phyloP scores from a whole-genome alignment of 257 asterid species.

The Anisodus acutangulus region DNA sequence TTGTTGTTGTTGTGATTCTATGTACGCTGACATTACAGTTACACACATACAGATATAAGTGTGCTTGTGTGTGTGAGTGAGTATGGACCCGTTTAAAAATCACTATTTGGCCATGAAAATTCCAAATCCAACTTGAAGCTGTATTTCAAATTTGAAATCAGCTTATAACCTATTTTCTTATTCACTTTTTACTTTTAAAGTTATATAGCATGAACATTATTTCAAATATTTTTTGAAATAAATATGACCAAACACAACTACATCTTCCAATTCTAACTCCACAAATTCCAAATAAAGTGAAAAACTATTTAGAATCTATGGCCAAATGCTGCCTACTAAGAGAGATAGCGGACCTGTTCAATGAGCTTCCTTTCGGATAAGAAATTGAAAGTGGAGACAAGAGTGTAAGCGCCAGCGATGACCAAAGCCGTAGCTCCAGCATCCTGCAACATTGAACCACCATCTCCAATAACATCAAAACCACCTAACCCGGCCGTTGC shows the following conservation, averaged over 20 bases:
- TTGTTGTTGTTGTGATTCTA: not conserved
- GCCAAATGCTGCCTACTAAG: not conserved
- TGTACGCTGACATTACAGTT: not conserved
- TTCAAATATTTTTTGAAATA: too few species aligned
- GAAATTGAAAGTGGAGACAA: constrained; percentile 71
- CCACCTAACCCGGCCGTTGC: not conserved
- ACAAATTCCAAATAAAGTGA: too few species aligned
- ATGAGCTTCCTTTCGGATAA: constrained; percentile 71
- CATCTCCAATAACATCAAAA: constrained; percentile 39
- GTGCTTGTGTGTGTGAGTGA: not conserved
- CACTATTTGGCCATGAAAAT: too few species aligned
- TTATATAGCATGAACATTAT: too few species aligned
- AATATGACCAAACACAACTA: too few species aligned
- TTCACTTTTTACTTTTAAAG: too few species aligned
- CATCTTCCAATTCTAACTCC: too few species aligned
- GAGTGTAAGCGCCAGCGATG: constrained; percentile 74
- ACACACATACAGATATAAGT: not conserved
- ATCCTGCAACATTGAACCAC: constrained; percentile 53
- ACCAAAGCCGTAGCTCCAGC: constrained; percentile 76
- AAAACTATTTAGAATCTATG: too few species aligned
- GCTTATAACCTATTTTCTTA: too few species aligned
- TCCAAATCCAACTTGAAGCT: too few species aligned
- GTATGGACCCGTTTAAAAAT: too few species aligned
- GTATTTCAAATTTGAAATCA: too few species aligned
- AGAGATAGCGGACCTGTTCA: constrained; percentile 61